phyloP scores from a whole-genome alignment of 2,329 filamentous ascomycete genomes.

The Penicillium rolfsii region DNA sequence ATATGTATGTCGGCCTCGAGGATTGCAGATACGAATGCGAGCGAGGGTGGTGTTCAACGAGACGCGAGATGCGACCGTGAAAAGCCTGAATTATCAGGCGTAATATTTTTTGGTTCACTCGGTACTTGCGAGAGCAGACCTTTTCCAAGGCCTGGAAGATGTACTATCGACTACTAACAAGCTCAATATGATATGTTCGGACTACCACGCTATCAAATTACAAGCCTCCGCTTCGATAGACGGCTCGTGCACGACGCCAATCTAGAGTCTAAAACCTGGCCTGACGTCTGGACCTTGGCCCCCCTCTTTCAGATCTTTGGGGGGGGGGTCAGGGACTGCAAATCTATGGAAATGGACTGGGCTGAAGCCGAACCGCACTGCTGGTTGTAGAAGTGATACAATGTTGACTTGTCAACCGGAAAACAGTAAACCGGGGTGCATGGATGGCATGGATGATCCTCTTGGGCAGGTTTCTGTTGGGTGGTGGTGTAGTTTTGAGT shows the following conservation, averaged over 20 bases:
- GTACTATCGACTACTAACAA: not conserved
- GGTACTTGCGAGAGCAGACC: not conserved
- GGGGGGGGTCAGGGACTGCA: no score
- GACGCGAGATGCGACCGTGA: not conserved
- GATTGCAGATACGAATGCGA: constrained; percentile 12
- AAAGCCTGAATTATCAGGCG: not conserved
- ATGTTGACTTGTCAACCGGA: not conserved
- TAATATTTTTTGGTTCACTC: no score
- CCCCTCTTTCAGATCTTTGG: no score
- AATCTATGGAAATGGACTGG: not conserved
- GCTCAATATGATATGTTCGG: not conserved
- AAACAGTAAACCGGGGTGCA: constrained; percentile 11
- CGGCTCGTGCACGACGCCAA: constrained; percentile 5
- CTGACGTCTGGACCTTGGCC: not conserved
- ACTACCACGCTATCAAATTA: not conserved
- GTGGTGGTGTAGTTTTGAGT: constrained; percentile 1
- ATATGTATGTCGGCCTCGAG: not conserved
- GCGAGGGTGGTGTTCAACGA: not conserved
- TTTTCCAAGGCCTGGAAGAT: not conserved
- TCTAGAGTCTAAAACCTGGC: not conserved
- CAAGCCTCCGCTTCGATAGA: not conserved
- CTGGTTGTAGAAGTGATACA: not conserved
- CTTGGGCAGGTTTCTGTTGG: not conserved
- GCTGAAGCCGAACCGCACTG: not conserved
- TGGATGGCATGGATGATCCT: not conserved